These are phyloP conservation scores for Fimicolochytrium jonesii DNA, from an alignment of 192 early-diverging fungal species.

Conservation along the genomic window DNA sequence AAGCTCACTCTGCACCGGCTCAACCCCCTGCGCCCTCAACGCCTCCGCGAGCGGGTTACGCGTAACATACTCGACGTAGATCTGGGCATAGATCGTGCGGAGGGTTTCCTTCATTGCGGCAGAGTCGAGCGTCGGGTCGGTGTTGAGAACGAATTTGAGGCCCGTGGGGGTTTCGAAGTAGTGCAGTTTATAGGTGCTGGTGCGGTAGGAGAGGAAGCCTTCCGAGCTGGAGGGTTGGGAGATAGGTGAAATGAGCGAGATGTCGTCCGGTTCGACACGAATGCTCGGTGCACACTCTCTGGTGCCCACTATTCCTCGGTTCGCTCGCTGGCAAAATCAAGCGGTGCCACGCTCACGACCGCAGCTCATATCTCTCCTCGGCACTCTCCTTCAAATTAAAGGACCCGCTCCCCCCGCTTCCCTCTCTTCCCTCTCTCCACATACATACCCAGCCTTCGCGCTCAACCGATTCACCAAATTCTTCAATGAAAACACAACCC, in stretches of 20 bases:
- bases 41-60: slow-evolving; percentile 73
- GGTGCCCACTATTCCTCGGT: no score
- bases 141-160: slow-evolving; percentile 82
- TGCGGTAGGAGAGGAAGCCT: slow-evolving; percentile 71
- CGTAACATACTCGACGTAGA: slow-evolving; percentile 91
- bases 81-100: slow-evolving; percentile 74
- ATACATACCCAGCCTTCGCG: slow-evolving; percentile 38
- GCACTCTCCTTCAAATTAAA: no score
- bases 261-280: no score
- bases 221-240: slow-evolving; percentile 25
- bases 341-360: no score
- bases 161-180: slow-evolving; percentile 87
- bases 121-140: slow-evolving; percentile 62
- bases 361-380: no score
- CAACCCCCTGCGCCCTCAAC: not conserved
- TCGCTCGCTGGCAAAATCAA: no score
- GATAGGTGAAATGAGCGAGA: not conserved
- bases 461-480: slow-evolving; percentile 85
- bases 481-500: slow-evolving; percentile 84
- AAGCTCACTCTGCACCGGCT: slow-evolving; percentile 39
- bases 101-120: slow-evolving; percentile 71
- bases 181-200: slow-evolving; percentile 83
- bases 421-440: no score
- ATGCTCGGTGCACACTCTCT: no score
- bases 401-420: no score